phyloP scores from a whole-genome alignment of 306 rosid species.

The Cyamopsis tetragonoloba region DNA sequence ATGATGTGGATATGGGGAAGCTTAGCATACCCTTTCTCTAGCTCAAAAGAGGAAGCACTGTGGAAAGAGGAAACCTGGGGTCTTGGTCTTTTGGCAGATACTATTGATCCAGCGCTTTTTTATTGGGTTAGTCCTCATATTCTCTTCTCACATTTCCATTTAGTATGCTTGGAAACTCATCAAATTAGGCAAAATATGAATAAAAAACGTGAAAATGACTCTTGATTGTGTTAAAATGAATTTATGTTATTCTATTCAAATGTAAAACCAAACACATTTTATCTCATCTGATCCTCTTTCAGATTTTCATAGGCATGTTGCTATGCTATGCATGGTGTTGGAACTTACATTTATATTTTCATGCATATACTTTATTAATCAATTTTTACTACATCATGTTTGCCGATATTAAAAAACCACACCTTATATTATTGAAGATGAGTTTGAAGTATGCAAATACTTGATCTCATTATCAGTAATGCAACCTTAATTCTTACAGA shows the following conservation, averaged over 20 bases:
- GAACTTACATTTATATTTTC: neutral
- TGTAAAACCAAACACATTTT: too few relatives aligned
- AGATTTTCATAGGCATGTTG: neutral
- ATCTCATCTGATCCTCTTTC: neutral
- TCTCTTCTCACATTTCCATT: too few relatives aligned
- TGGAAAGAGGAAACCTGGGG: slow-evolving; percentile 61
- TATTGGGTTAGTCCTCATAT: slow-evolving; percentile 41
- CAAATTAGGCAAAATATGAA: too few relatives aligned
- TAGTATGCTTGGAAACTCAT: too few relatives aligned
- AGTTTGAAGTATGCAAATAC: neutral
- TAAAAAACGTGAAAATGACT: too few relatives aligned
- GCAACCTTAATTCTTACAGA: too few relatives aligned
- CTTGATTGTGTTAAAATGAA: too few relatives aligned
- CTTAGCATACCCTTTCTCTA: slow-evolving; percentile 55
- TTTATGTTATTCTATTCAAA: too few relatives aligned
- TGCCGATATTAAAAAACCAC: neutral
- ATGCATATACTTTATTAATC: neutral
- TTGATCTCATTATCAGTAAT: neutral
- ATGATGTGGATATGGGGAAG: slow-evolving; percentile 84
- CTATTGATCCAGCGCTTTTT: slow-evolving; percentile 29
- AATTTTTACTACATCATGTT: neutral
- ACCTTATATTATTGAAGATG: neutral
- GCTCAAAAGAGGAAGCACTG: slow-evolving; percentile 42
- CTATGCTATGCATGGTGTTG: neutral
- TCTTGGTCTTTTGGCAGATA: slow-evolving; percentile 42